Evolutionary conservation across 192 early-diverging fungal species (phyloP).

Genomic region (Thamnidium elegans): DNA sequence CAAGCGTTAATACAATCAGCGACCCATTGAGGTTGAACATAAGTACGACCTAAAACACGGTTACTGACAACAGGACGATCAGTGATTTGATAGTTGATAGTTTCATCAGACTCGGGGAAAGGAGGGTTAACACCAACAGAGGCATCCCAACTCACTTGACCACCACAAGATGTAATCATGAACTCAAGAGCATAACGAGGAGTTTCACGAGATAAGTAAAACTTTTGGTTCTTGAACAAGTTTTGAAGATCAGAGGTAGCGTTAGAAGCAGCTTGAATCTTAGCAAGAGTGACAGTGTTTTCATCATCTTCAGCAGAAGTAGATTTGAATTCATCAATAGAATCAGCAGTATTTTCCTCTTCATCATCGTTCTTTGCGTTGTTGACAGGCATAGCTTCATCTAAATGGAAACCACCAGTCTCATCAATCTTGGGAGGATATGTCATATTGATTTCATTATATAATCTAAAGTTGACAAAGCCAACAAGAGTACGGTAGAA

Average conservation of each 20-base stretch:
- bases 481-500: conserved; percentile 90
- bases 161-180: conserved; percentile 87
- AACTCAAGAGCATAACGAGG: conserved; percentile 92
- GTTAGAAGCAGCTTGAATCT: conserved; percentile 52
- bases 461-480: conserved; percentile 95
- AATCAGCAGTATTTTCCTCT: conserved; percentile 33
- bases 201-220: conserved; percentile 93
- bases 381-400: conserved; percentile 48
- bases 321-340: conserved; percentile 51
- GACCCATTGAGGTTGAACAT: conserved; percentile 98
- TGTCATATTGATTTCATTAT: conserved; percentile 77
- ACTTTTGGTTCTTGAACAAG: conserved; percentile 62
- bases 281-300: conserved; percentile 43
- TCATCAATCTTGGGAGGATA: conserved; percentile 89
- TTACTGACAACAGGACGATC: conserved; percentile 77
- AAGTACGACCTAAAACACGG: conserved; percentile 64
- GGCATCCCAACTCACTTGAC: conserved; percentile 84
- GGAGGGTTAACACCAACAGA: conserved; percentile 77
- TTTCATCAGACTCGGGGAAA: conserved; percentile 72
- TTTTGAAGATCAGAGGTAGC: conserved; percentile 44
- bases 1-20: conserved; percentile 90
- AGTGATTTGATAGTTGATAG: conserved; percentile 84
- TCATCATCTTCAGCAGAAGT: conserved; percentile 31
- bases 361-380: conserved; percentile 18
- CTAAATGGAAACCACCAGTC: conserved; percentile 63